Evolutionary conservation across 1,284 basidiomycete genomes (phyloP), one percentile per base, ranked within the genome.

Genomic region (Boletus albobrunnescens): DNA sequence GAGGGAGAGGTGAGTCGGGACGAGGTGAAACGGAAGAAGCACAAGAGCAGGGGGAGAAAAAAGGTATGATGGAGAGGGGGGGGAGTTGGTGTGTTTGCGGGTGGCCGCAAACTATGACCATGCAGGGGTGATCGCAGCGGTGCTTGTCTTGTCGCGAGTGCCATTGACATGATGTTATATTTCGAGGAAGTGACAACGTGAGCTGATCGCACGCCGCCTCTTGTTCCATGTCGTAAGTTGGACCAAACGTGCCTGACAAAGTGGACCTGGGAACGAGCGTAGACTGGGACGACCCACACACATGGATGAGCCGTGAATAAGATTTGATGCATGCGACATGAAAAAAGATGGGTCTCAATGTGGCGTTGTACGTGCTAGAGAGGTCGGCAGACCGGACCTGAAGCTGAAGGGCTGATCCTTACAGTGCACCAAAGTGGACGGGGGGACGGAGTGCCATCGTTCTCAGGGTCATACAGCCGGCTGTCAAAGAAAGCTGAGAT

Each of bases 31-130:
- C 17, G 31, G 16, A 68, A 42, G 44, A 64, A 54, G 46, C 58
- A 51, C 35, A 66, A 53, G 50, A 47, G 19, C 19, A 54, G 35
- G 9, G 59, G 59, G 36, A 56, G 36, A 46, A 60, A 56, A 37
- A 59, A 50, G 44, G 36, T 13, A 10, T 61, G 39, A 58, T 5
- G 26, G 17, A 19, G 19, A n/a, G n/a, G n/a, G n/a, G n/a, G n/a
- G 36, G 11, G 3, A 9, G 33, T 33, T 36, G 55, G 42, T 27
- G 6, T 45, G 22, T 46, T 36, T 33, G 45, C 19, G 36, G 28
- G 27, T 31, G 27, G 4, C 43, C 45, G 57, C 26, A n/a, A 24
- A 16, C 26, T n/a, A n/a, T n/a, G n/a, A n/a, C n/a, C n/a, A n/a
- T n/a, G n/a, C n/a, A 47, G 51, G 44, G 51, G 2, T 45, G 42